phyloP scores from a whole-genome alignment of 495 filamentous ascomycete species.

The Penicillium mononematosum region DNA sequence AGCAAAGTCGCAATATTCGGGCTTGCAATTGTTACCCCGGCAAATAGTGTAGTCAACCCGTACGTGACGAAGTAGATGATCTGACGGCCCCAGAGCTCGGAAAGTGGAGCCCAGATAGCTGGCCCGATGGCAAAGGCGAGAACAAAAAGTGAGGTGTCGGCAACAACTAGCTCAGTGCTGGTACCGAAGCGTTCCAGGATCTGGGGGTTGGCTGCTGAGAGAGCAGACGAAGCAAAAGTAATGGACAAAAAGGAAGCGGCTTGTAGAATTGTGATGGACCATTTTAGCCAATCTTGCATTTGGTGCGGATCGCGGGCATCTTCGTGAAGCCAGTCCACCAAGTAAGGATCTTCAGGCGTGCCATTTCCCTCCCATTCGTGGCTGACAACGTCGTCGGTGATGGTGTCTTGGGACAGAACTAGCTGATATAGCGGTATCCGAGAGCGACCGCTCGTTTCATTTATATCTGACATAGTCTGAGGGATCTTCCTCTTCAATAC shows the following conservation, averaged over 20 bases:
- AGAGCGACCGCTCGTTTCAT: neutral
- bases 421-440: constrained; percentile 6
- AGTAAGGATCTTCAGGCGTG: constrained; percentile 59
- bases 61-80: constrained; percentile 41
- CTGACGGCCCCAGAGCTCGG: constrained; percentile 67
- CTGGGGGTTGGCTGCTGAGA: constrained; percentile 56
- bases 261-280: constrained; percentile 56
- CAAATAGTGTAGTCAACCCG: constrained; percentile 30
- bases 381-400: constrained; percentile 47
- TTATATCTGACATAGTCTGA: neutral
- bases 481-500: neutral
- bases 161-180: constrained; percentile 28
- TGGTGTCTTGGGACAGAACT: constrained; percentile 27
- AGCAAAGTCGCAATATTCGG: constrained; percentile 9
- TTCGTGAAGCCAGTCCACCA: constrained; percentile 61
- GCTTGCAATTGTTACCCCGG: constrained; percentile 41
- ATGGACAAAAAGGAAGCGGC: constrained; percentile 61
- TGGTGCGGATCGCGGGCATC: constrained; percentile 61
- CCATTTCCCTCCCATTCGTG: constrained; percentile 57
- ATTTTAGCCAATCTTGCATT: constrained; percentile 54
- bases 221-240: constrained; percentile 64
- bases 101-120: constrained; percentile 58
- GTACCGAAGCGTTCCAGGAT: constrained; percentile 52
- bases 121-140: constrained; percentile 49
- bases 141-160: constrained; percentile 49